Evolutionary conservation across 257 asterid genomes (phyloP).

Genomic region (Solanum sparsipilum): DNA sequence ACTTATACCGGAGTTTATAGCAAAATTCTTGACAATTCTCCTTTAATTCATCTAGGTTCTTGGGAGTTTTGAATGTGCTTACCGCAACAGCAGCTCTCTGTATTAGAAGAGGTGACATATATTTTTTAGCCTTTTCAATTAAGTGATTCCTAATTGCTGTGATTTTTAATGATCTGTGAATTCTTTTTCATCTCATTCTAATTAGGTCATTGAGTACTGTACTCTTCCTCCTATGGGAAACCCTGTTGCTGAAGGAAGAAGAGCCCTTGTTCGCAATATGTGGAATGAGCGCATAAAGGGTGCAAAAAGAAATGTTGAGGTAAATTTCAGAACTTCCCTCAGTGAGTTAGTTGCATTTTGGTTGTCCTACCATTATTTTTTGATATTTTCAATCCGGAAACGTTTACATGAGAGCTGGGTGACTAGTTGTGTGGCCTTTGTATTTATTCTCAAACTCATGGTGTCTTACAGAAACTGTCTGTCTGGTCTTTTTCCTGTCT

Average conservation of each 20-base stretch:
- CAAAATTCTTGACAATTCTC: not conserved
- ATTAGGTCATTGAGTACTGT: constrained; percentile 90
- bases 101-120: constrained; percentile 71
- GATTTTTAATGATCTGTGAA: not conserved
- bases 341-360: not conserved
- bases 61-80: constrained; percentile 95
- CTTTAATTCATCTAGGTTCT: constrained; percentile 49
- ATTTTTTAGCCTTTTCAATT: not conserved
- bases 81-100: constrained; percentile 89
- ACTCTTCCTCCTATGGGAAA: constrained; percentile 86
- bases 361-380: not conserved
- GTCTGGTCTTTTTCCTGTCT: not conserved
- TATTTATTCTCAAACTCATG: not conserved
- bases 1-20: not conserved
- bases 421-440: not conserved
- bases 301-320: constrained; percentile 92
- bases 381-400: not conserved
- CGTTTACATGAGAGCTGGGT: not conserved
- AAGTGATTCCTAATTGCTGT: not conserved
- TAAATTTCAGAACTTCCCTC: constrained; percentile 12
- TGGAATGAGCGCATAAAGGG: constrained; percentile 98
- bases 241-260: constrained; percentile 82
- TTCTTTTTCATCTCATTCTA: constrained; percentile 11
- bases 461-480: not conserved
- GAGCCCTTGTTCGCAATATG: constrained; percentile 83